Evolutionary conservation across 1,139 yeast genomes (phyloP).

Genomic region (Komagataea norvegica): DNA sequence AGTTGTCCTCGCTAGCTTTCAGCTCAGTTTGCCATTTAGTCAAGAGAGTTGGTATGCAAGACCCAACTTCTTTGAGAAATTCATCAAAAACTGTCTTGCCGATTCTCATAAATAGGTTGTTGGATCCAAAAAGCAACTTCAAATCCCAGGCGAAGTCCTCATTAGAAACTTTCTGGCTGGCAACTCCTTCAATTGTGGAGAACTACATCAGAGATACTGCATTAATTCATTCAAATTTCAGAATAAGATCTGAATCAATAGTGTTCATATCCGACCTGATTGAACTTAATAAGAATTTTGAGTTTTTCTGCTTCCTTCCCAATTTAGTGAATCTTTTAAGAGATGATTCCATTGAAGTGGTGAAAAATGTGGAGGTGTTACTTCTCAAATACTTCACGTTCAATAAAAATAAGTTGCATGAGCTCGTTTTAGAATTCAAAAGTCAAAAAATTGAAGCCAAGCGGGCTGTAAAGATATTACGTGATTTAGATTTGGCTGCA

Average conservation of each 20-base stretch:
- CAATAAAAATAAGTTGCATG: conserved; percentile 40
- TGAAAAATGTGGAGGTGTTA: conserved; percentile 32
- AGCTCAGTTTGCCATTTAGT: conserved; percentile 71
- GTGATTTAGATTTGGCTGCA: conserved; percentile 29
- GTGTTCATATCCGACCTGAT: conserved; percentile 34
- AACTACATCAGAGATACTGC: conserved; percentile 46
- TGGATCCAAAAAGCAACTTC: conserved; percentile 42
- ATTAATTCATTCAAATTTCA: conserved; percentile 37
- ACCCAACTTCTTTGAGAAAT: conserved; percentile 47
- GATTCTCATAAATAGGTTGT: conserved; percentile 47
- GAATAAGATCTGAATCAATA: conserved; percentile 42
- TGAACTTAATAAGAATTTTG: conserved; percentile 35
- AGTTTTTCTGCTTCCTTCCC: conserved; percentile 40
- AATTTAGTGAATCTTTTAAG: conserved; percentile 36
- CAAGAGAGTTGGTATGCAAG: conserved; percentile 73
- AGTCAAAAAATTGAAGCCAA: conserved; percentile 34
- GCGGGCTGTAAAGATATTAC: conserved; percentile 31
- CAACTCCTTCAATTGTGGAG: conserved; percentile 55
- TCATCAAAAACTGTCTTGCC: conserved; percentile 54
- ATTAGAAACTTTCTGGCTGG: conserved; percentile 64
- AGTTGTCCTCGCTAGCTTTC: conserved; percentile 49
- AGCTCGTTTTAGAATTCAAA: conserved; percentile 45
- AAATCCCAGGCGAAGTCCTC: conserved; percentile 51
- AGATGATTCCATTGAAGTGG: conserved; percentile 33
- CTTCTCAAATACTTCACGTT: conserved; percentile 39